These are phyloP conservation scores for Dendrobium chrysotoxum DNA, from an alignment of 106 monocot genomes.

Conservation along the genomic window DNA sequence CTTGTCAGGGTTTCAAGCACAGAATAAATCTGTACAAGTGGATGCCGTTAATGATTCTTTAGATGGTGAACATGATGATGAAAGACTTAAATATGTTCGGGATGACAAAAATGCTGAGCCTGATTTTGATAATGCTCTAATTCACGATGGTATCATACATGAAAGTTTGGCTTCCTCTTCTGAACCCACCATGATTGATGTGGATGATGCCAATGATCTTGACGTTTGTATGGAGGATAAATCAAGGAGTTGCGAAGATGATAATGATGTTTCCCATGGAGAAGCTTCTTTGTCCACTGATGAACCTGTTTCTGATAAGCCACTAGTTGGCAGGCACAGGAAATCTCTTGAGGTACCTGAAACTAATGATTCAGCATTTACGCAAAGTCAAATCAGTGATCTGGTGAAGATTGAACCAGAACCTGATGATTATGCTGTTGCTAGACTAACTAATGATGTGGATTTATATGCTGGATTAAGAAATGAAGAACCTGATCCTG, in stretches of 20 bases:
- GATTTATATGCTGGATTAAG: background rate
- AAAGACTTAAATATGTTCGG: conserved; percentile 5
- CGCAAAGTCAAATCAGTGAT: background rate
- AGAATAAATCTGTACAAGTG: background rate
- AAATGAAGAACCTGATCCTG: conserved; percentile 36
- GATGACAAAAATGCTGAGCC: conserved; percentile 19
- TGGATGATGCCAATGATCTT: background rate
- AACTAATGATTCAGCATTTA: background rate
- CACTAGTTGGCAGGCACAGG: background rate
- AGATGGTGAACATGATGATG: conserved; percentile 42
- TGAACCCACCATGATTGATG: too few relatives aligned
- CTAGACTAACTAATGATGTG: background rate
- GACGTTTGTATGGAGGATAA: background rate
- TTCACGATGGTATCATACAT: too few relatives aligned
- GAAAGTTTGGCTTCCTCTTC: too few relatives aligned
- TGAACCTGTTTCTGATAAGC: too few relatives aligned
- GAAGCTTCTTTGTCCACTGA: too few relatives aligned
- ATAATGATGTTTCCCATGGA: too few relatives aligned
- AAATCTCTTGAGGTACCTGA: background rate
- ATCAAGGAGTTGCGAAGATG: too few relatives aligned
- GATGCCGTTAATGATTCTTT: background rate
- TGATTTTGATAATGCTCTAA: conserved; percentile 19
- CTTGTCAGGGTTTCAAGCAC: background rate
- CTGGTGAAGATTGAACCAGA: conserved; percentile 14
- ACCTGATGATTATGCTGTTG: conserved; percentile 19